Base-by-base conservation (phyloP, 768 basidiomycete genomes). In the Lentinula lateritia region DNA sequence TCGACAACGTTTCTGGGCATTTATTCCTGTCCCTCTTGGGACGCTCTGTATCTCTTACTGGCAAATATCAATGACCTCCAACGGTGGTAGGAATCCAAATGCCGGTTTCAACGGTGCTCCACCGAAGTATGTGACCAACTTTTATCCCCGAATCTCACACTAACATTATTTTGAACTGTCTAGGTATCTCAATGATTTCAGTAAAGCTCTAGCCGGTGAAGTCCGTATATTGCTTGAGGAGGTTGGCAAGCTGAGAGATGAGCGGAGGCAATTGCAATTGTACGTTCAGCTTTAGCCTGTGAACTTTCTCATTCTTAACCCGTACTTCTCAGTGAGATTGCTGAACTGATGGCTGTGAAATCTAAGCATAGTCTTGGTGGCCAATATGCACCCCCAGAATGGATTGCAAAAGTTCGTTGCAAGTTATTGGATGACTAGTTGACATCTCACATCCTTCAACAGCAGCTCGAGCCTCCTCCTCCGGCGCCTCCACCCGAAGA, bases 301-400 rank as follows among this genome's bases (percentile, higher is more conserved):
- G 3, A n/a, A 48, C n/a, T 32, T 35, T 38, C 58, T 39, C 16
- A 54, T 56, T 48, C 35, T 16, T 53, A 36, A 46, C 12, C 16
- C 10, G 10, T 56, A 28, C 15, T 8, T 20, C 28, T 13, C 28
- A 93, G 92, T 64, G 92, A 94, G 72, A 91, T 94, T 65, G 86
- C 91, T 28, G 89, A 90, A 70, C 78, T 93, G 62, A 89, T 93
- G 89, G 82, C 84, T 54, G 78, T 92, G 54, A 90, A 91, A 70
- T 85, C 90, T 18, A 93, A 93, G 71, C 88, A 91, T 70, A 87
- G 90, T 18, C 81, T 86, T 1, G 90, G 87, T 41, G 91, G 90
- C 23, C 89, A 92, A 65, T 93, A 87, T 69, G 58, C 58, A 6
- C 78, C 84, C 23, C 85, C 88, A 16, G 85, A 88, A 59, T 93